A percentile compares a stretch with the other conserved stretches of the same genome.
These are phyloP conservation scores for Styphnolobium japonicum DNA, from an alignment of 306 rosid species.

Conservation along the genomic window DNA sequence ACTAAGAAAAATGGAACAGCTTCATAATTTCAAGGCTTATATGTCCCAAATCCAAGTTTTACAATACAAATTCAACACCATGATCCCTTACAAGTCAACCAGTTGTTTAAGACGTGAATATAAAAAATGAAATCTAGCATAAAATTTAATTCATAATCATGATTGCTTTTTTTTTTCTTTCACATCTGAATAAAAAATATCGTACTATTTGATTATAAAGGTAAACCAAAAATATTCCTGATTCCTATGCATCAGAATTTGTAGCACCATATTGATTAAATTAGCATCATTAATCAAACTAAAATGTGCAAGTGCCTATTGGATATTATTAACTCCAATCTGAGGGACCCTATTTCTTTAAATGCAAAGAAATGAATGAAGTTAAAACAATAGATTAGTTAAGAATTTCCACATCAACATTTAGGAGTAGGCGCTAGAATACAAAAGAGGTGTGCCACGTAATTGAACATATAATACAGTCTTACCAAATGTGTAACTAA, in stretches of 20 bases:
- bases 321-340: not conserved
- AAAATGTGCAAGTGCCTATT: not conserved
- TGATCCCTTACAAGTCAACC: too few relatives aligned
- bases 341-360: not conserved
- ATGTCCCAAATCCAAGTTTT: too few relatives aligned
- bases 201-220: too few relatives aligned
- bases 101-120: too few relatives aligned
- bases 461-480: not conserved
- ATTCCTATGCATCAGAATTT: not conserved
- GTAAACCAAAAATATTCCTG: too few relatives aligned
- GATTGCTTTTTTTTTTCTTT: too few relatives aligned
- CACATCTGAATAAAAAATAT: too few relatives aligned
- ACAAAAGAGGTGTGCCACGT: not conserved
- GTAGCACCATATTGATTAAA: not conserved
- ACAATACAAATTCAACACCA: too few relatives aligned
- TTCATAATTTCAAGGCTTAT: too few relatives aligned
- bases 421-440: not conserved
- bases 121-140: too few relatives aligned
- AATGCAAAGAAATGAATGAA: not conserved
- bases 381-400: not conserved
- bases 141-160: too few relatives aligned
- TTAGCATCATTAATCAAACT: not conserved
- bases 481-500: conserved; percentile 74
- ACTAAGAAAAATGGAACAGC: too few relatives aligned
- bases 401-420: not conserved